Base-by-base conservation (phyloP, 2,329 filamentous ascomycete species). In the Westerdykella sp. region DNA sequence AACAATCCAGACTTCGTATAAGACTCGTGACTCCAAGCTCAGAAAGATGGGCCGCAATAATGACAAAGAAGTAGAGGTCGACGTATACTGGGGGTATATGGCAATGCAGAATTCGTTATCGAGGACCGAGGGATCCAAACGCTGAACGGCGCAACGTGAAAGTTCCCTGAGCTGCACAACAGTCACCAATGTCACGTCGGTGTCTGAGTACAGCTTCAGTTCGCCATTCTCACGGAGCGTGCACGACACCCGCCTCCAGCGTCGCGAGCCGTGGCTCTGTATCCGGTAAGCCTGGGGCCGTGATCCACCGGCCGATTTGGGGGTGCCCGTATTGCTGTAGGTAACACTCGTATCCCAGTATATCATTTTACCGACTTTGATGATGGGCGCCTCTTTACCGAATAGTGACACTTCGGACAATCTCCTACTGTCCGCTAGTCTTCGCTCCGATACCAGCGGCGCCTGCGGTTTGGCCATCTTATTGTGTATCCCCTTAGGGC, bases 1-100 rank as follows among this genome's bases (percentile, higher is more conserved):
- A 6, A 95, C 90, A 57, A 95, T 91, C 93, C 93, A 98, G 11
- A 96, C 93, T 63, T 98, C 93, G 57, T 94, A 95, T n/a, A 95
- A 74, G 6, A 95, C 81, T 34, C 90, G 80, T 21, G 81, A 90
- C 54, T 97, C 91, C 36, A 96, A 70, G 3, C 87, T 85, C 28
- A 98, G 74, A 62, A 95, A 96, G 30, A 97, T 83, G 0, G 93
- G 91, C n/a, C 87, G 81, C 46, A 88, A 83, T 22, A 91, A 79
- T 6, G 85, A 84, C 43, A 91, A 74, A 14, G 84, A 78, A 2
- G 80, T 84, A 1, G 87, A 79, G 15, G 80, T 81, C 9, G 85
- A 77, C 1, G 87, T 83, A 67, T 98, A 97, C 49, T 91, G 90
- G 13, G 93, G 91, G 60, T 96, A 96, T 37, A 98, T 91, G 41